phyloP scores from a whole-genome alignment of 202 grass and related monocot genomes.

The Setaria italica region DNA sequence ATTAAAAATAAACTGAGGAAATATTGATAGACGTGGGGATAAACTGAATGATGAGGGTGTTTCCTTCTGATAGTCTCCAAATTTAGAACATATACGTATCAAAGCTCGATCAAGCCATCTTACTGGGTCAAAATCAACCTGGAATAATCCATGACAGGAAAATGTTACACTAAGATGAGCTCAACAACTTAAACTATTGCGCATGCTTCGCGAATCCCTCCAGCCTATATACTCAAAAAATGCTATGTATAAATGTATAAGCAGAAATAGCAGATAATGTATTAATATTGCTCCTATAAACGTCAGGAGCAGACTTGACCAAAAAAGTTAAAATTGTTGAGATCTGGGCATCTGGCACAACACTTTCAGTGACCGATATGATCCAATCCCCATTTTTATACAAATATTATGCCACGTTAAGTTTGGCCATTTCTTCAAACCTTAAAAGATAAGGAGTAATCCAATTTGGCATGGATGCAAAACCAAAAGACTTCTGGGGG shows the following conservation, averaged over 20 bases:
- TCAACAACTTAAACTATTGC: conserved; percentile 8
- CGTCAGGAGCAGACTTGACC: not conserved
- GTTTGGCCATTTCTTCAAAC: conserved; percentile 8
- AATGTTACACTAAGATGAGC: conserved; percentile 44
- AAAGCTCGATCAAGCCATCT: conserved; percentile 94
- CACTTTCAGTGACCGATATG: not conserved
- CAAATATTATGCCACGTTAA: not conserved
- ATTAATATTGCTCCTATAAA: not conserved
- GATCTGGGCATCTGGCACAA: not conserved
- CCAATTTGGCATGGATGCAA: conserved; percentile 7
- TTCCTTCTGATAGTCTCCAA: conserved; percentile 95
- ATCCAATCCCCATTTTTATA: conserved; percentile 14
- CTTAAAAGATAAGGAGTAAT: conserved; percentile 25
- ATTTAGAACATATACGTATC: conserved; percentile 87
- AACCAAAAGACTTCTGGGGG: not conserved
- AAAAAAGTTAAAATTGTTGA: not conserved
- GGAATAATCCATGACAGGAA: conserved; percentile 37
- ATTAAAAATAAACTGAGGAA: conserved; percentile 96
- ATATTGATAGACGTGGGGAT: conserved; percentile 90
- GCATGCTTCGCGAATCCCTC: not conserved
- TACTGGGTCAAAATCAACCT: conserved; percentile 96
- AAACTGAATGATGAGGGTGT: conserved; percentile 87
- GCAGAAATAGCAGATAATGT: not conserved
- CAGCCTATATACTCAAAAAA: not conserved
- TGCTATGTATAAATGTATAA: conserved; percentile 34